Conservation (phyloP, 176 grass and related monocot species). For the Paspalum notatum region DNA sequence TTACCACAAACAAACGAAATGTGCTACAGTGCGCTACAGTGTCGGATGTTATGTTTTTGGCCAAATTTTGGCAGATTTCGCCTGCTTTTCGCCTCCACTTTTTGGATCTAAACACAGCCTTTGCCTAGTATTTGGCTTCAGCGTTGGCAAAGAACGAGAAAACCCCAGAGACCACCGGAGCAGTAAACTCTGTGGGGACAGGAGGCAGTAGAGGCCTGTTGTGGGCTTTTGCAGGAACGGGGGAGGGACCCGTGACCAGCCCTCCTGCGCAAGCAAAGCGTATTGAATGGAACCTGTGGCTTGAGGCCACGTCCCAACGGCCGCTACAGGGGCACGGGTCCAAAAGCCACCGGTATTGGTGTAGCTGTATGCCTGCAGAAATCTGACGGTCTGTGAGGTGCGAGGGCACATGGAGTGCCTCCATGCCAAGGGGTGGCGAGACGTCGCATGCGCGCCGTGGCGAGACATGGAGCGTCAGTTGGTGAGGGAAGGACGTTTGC, state of each 20-base stretch:
- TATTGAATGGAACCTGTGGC: constrained; percentile 3
- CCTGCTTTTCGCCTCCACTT: too few species aligned
- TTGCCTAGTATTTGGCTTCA: neutral
- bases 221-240: constrained; percentile 7
- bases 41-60: too few species aligned
- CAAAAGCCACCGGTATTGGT: neutral
- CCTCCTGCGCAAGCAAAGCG: neutral
- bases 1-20: too few species aligned
- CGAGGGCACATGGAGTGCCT: constrained; percentile 38
- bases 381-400: too few species aligned
- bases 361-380: neutral
- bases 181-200: neutral
- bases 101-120: too few species aligned
- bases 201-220: neutral
- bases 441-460: constrained; percentile 19
- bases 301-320: neutral
- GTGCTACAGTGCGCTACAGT: too few species aligned
- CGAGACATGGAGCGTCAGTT: too few species aligned
- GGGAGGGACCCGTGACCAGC: constrained; percentile 22
- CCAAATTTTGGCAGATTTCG: too few species aligned
- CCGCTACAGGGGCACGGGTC: neutral
- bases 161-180: neutral
- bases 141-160: neutral
- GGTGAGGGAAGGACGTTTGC: neutral
- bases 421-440: neutral